These are phyloP conservation scores for Kuraishia floccosa DNA, from an alignment of 805 yeast genomes.

Conservation along the genomic window DNA sequence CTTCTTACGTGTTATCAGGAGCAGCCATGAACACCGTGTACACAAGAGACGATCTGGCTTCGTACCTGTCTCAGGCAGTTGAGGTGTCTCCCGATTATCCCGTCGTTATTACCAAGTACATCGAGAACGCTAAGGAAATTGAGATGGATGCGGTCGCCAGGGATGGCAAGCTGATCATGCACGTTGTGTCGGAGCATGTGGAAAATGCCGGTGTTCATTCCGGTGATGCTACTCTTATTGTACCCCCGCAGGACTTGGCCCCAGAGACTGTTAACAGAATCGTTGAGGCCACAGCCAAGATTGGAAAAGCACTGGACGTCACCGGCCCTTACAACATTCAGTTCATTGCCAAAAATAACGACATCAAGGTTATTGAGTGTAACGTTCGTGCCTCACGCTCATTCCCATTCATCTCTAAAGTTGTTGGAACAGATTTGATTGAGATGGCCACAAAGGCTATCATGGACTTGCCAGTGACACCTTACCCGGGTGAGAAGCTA, in stretches of 20 bases:
- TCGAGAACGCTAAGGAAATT: conserved; percentile 94
- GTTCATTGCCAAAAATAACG: conserved; percentile 90
- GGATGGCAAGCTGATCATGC: conserved; percentile 91
- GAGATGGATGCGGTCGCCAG: conserved; percentile 98
- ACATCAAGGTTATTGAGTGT: conserved; percentile 96
- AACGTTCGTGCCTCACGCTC: conserved; percentile 99
- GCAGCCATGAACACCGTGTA: conserved; percentile 99
- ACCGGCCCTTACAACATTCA: conserved; percentile 98
- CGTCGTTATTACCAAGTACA: conserved; percentile 92
- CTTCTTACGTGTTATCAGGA: conserved; percentile 94
- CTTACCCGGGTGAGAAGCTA: conserved; percentile 82
- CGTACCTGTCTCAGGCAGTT: conserved; percentile 86
- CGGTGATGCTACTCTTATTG: conserved; percentile 96
- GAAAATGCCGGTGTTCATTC: conserved; percentile 99
- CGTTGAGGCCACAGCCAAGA: conserved; percentile 92
- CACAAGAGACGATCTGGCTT: conserved; percentile 77
- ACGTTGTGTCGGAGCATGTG: conserved; percentile 96
- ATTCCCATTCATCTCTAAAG: conserved; percentile 97
- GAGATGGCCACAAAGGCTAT: conserved; percentile 97
- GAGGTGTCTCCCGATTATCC: conserved; percentile 98
- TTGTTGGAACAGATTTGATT: conserved; percentile 90
- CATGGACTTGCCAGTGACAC: conserved; percentile 75
- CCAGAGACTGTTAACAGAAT: conserved; percentile 86
- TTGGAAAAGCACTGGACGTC: conserved; percentile 87
- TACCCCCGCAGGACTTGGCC: conserved; percentile 92